Base-by-base conservation (phyloP, 192 early-diverging fungal genomes). In the Chytriomyces confervae region DNA sequence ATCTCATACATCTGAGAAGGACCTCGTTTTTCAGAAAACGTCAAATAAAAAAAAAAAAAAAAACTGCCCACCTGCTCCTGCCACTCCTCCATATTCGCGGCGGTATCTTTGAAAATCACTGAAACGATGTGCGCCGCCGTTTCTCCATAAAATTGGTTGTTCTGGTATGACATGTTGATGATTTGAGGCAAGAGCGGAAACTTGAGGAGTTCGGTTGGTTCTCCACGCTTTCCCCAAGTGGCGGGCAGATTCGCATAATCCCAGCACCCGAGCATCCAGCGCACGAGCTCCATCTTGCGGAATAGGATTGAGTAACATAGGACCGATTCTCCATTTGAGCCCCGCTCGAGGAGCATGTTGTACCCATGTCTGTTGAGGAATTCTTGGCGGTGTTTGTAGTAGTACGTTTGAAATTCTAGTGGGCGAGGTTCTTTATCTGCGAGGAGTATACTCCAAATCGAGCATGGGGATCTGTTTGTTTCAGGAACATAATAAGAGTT, bases 281-380 rank as follows among this genome's bases (percentile, higher is more conserved):
- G 44, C 18, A 46, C 36, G 3, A 74, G 61, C 3, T 10, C 2
- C 16, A 18, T 23, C 43, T 63, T 74, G 9, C 47, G n/a, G 61
- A 44, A 63, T 7, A 74, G 18, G 10, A 74, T 9, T 18, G 61
- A 57, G 47, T 61, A 20, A 46, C 72, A 74, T 9, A 74, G 61
- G 48, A 74, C 27, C 24, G 72, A 74, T 63, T 74, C 72, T 13
- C 72, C 72, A 6, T 74, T 43, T 9, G 62, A n/a, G 5, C 72
- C 72, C 9, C 72, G 72, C 45, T 74, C 72, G 5, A 74, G 62
- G 20, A 74, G 72, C 72, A 74, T 74, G 24, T 74, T 49, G 61
- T 44, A 74, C 27, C 27, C 27, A 46, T 74, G 72, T n/a, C 8
- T 16, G 7, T 29, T 24, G 45, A 74, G 63, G 72, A 74, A 74